Percentiles rank a stretch among this genome's conserved stretches.
phyloP scores from a whole-genome alignment of 495 filamentous ascomycete genomes.

The Polyplosphaeria fusca region DNA sequence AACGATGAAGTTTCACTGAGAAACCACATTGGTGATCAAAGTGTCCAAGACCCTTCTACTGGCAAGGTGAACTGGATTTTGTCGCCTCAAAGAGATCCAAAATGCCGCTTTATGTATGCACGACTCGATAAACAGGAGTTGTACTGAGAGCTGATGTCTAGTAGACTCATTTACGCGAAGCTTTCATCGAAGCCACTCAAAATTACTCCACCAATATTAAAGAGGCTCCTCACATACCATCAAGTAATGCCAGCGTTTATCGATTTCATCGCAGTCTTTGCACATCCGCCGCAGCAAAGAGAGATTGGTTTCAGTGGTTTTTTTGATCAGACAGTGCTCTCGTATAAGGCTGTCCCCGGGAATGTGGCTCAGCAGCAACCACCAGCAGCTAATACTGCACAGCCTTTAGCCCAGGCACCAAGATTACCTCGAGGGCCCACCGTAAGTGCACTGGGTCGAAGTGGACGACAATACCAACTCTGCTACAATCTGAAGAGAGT shows the following conservation, averaged over 20 bases:
- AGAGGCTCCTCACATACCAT: slow-evolving; percentile 39
- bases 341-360: not conserved
- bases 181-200: slow-evolving; percentile 1
- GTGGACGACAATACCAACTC: slow-evolving; percentile 43
- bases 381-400: too few relatives aligned
- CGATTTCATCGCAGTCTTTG: slow-evolving; percentile 45
- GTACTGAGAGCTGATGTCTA: not conserved
- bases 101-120: slow-evolving; percentile 8
- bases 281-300: slow-evolving; percentile 38
- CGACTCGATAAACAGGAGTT: not conserved
- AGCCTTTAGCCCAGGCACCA: not conserved
- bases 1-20: not conserved
- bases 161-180: not conserved
- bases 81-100: slow-evolving; percentile 1
- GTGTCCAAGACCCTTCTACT: not conserved
- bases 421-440: not conserved
- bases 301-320: slow-evolving; percentile 39
- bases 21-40: not conserved
- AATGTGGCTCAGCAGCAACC: not conserved
- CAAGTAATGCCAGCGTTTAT: slow-evolving; percentile 47
- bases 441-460: slow-evolving; percentile 37
- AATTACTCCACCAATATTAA: slow-evolving; percentile 36
- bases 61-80: not conserved
- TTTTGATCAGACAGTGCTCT: slow-evolving; percentile 19
- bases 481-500: slow-evolving; percentile 48